Evolutionary conservation across 768 basidiomycete genomes (phyloP).

Genomic region (Tricholoma bakamatsutake): DNA sequence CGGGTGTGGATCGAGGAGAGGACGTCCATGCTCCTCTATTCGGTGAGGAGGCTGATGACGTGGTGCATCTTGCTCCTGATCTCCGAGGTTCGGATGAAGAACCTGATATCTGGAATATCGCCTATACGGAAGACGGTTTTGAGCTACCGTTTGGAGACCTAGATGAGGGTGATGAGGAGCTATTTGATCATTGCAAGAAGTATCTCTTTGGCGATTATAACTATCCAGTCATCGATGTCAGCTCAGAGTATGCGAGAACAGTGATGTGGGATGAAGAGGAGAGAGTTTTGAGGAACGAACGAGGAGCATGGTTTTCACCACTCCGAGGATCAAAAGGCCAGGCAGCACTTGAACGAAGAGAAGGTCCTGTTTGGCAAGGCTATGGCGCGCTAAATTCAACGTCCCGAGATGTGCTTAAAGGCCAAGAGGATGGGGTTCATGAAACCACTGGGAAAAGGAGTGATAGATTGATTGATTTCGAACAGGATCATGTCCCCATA

Average conservation of each 20-base stretch:
- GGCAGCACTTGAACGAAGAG: constrained; percentile 31
- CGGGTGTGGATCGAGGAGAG: constrained; percentile 37
- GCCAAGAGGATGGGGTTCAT: not conserved
- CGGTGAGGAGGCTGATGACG: constrained; percentile 50
- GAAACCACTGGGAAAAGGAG: constrained; percentile 4
- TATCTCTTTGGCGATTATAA: constrained; percentile 89
- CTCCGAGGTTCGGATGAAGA: constrained; percentile 37
- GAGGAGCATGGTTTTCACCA: constrained; percentile 66
- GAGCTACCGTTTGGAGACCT: constrained; percentile 63
- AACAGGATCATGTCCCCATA: constrained; percentile 31
- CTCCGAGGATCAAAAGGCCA: constrained; percentile 42
- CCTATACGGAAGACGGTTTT: constrained; percentile 36
- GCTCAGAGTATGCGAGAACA: constrained; percentile 61
- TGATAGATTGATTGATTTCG: constrained; percentile 41
- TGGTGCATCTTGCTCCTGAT: constrained; percentile 62
- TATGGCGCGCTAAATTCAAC: constrained; percentile 51
- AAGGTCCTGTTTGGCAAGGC: constrained; percentile 41
- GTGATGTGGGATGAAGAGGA: constrained; percentile 84
- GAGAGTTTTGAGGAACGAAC: constrained; percentile 68
- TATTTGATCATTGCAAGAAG: constrained; percentile 70
- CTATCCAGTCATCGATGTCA: constrained; percentile 87
- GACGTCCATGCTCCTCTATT: constrained; percentile 76
- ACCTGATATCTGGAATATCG: constrained; percentile 32
- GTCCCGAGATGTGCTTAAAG: constrained; percentile 5
- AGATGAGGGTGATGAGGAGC: constrained; percentile 66